Evolutionary conservation across 2,329 filamentous ascomycete genomes (phyloP).

Genomic region (Alternaria burnsii): DNA sequence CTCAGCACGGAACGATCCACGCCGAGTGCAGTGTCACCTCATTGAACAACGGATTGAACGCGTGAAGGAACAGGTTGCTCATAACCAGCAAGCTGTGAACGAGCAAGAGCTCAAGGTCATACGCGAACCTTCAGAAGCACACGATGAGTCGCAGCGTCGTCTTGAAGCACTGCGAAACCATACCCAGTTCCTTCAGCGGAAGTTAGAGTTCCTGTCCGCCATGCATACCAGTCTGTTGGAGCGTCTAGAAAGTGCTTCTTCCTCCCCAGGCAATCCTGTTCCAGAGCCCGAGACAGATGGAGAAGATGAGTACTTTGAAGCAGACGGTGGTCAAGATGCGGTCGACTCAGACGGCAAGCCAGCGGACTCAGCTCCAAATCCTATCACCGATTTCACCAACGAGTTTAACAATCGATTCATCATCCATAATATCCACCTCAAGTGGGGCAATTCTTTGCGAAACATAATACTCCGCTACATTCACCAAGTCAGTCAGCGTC

Average conservation of each 20-base stretch:
- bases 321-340: constrained; percentile 62
- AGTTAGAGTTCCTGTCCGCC: constrained; percentile 66
- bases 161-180: constrained; percentile 65
- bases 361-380: constrained; percentile 66
- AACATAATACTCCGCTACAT: constrained; percentile 98
- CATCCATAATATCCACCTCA: constrained; percentile 95
- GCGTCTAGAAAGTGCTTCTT: constrained; percentile 67
- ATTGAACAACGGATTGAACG: constrained; percentile 82
- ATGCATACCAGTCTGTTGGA: constrained; percentile 67
- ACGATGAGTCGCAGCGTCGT: constrained; percentile 63
- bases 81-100: constrained; percentile 75
- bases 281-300: constrained; percentile 54
- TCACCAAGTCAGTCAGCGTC: constrained; percentile 93
- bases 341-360: constrained; percentile 57
- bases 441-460: constrained; percentile 96
- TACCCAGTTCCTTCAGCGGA: constrained; percentile 63
- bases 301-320: constrained; percentile 58
- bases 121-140: constrained; percentile 63
- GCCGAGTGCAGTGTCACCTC: constrained; percentile 84
- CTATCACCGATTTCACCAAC: constrained; percentile 82
- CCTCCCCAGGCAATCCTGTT: constrained; percentile 63
- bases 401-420: constrained; percentile 99
- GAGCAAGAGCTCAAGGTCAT: constrained; percentile 75
- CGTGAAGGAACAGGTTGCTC: constrained; percentile 78
- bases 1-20: constrained; percentile 76